Evolutionary conservation across 257 asterid genomes (phyloP), one percentile per base, ranked within the genome.

Genomic region (Cruciata laevipes): DNA sequence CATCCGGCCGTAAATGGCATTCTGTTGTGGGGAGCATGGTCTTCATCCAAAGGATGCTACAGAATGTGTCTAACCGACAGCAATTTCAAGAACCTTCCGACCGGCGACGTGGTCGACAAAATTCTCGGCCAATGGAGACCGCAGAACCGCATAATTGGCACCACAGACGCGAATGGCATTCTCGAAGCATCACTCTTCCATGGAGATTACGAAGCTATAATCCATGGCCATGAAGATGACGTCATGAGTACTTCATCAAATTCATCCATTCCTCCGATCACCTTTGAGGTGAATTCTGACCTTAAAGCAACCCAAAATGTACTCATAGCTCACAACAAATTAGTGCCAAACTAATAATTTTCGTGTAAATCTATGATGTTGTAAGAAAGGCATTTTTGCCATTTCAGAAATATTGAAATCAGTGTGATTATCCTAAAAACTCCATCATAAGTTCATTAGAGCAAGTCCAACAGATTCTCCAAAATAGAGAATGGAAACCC

Each of bases 61-160:
- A 73, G 75, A n/a, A 82, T 89, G 92, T 89, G 95, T 69, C 86
- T 89, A 16, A 82, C 95, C 0, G 90, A 89, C 71, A 55, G 66
- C 52, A 76, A 77, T 58, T 85, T 89, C 72, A 79, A 63, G n/a
- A 78, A 78, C 71, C 65, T 73, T 0, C 63, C 60, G 4, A 61
- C 77, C n/a, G 82, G 79, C 6, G 80, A 85, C 18, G 81, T 67
- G 0, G 89, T 87, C 1, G 90, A 89, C 77, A 77, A 51, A 64
- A 71, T 89, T 16, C 49, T 84, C 23, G 65, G 82, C 1, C 58
- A 84, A 0, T 53, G 11, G 27, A 6, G 20, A 6, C 55, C 55
- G 1, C 60, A n/a, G 6, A 21, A n/a, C 78, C 84, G 0, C n/a
- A 35, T 69, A 18, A 69, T 42, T n/a, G 91, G 82, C n/a, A 17